Conservation (phyloP, 2,329 filamentous ascomycete species). For the Penicillium sp. region DNA sequence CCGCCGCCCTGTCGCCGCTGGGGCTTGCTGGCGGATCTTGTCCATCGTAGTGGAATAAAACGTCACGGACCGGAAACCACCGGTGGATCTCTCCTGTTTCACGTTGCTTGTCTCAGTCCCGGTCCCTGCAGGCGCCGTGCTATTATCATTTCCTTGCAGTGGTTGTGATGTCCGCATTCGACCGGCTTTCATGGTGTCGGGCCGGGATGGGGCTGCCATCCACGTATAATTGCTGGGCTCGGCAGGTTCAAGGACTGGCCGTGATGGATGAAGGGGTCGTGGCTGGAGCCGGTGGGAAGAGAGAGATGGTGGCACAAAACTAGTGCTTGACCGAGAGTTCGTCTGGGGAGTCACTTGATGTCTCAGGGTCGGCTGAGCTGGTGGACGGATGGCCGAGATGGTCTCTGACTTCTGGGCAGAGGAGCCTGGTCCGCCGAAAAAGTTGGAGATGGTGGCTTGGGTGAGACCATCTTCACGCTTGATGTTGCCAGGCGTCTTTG, state of each 20-base stretch:
- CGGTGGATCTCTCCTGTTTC: conserved; percentile 32
- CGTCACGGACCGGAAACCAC: conserved; percentile 36
- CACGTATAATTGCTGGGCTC: conserved; percentile 42
- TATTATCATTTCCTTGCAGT: conserved; percentile 9
- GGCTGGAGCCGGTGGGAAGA: conserved; percentile 38
- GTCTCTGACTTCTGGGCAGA: conserved; percentile 20
- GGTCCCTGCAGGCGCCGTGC: conserved; percentile 14
- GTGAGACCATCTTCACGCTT: conserved; percentile 46
- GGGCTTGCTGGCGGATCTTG: conserved; percentile 34
- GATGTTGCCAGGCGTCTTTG: conserved; percentile 35
- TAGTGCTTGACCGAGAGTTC: conserved; percentile 14
- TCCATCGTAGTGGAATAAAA: conserved; percentile 48
- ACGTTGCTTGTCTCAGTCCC: conserved; percentile 27
- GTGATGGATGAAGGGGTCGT: conserved; percentile 36
- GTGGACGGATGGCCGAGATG: conserved; percentile 11
- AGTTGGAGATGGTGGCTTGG: conserved; percentile 58
- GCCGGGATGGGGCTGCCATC: conserved; percentile 33
- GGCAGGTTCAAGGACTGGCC: conserved; percentile 39
- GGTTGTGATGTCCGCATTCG: conserved; percentile 21
- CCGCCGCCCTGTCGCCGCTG: conserved; percentile 34
- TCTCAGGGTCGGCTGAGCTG: conserved; percentile 14
- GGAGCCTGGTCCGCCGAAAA: conserved; percentile 47
- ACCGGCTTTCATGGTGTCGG: conserved; percentile 25
- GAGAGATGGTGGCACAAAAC: conserved; percentile 27
- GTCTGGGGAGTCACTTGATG: conserved; percentile 17